phyloP scores from a whole-genome alignment of 1,139 yeast genomes.

The Magnusiomyces ingens region DNA sequence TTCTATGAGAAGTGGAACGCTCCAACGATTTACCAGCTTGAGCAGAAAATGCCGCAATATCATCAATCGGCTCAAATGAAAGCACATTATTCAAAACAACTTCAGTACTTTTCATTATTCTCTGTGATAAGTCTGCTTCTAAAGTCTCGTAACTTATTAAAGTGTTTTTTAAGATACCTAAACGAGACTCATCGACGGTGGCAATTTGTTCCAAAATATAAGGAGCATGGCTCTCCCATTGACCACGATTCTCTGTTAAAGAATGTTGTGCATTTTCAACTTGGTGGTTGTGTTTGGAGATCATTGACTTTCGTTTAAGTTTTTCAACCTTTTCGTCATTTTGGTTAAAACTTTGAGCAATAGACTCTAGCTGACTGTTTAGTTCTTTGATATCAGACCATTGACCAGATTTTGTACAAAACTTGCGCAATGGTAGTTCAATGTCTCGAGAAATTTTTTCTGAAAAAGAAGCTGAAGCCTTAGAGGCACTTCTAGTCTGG shows the following conservation, averaged over 20 bases:
- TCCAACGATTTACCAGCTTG: slow-evolving; percentile 24
- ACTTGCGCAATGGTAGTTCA: slow-evolving; percentile 29
- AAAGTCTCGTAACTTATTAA: slow-evolving; percentile 65
- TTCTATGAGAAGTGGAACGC: not conserved
- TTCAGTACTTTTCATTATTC: slow-evolving; percentile 43
- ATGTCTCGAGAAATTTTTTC: slow-evolving; percentile 31
- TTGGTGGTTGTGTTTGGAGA: slow-evolving; percentile 14
- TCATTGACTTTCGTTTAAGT: slow-evolving; percentile 18
- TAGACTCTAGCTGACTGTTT: slow-evolving; percentile 26
- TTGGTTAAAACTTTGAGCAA: slow-evolving; percentile 24
- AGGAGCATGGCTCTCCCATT: slow-evolving; percentile 77
- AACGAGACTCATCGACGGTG: slow-evolving; percentile 60
- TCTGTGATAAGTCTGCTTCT: slow-evolving; percentile 34
- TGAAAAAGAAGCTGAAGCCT: slow-evolving; percentile 28
- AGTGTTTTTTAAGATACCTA: slow-evolving; percentile 59
- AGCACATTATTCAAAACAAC: slow-evolving; percentile 59
- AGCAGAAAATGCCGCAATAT: slow-evolving; percentile 50
- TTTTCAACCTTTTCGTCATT: slow-evolving; percentile 21
- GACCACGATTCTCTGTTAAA: slow-evolving; percentile 25
- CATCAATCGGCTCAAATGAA: slow-evolving; percentile 52
- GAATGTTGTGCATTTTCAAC: slow-evolving; percentile 22
- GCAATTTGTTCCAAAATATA: slow-evolving; percentile 71
- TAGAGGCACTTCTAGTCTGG: slow-evolving; percentile 27
- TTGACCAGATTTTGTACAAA: slow-evolving; percentile 21
- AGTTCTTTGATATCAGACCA: slow-evolving; percentile 29